Evolutionary conservation across 352 stramenopile genomes (phyloP).

Genomic region (Globisporangium cystogenes): DNA sequence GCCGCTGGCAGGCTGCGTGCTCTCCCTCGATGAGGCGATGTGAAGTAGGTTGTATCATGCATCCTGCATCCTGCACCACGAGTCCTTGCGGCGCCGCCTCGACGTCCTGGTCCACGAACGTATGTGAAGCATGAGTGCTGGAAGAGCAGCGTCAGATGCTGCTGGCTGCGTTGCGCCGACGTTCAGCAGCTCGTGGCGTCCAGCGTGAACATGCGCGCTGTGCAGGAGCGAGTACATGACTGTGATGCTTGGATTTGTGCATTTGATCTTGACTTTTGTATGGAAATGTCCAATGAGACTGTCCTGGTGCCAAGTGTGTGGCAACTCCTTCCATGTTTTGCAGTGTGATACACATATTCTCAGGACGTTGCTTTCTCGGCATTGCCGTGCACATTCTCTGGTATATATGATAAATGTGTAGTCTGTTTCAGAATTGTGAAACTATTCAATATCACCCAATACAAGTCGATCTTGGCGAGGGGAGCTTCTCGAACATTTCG

Average conservation of each 20-base stretch:
- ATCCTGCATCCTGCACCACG: too few relatives aligned
- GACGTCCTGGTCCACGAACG: conserved; percentile 65
- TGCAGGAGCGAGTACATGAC: conserved; percentile 21
- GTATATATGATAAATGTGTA: too few relatives aligned
- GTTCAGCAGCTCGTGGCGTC: conserved; percentile 63
- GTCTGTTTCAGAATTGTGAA: too few relatives aligned
- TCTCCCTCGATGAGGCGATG: background rate
- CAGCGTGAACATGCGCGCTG: conserved; percentile 40
- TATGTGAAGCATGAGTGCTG: conserved; percentile 74
- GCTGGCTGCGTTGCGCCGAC: conserved; percentile 56
- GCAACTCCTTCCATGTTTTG: too few relatives aligned
- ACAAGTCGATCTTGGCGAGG: background rate
- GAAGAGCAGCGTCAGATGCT: conserved; percentile 62
- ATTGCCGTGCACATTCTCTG: too few relatives aligned
- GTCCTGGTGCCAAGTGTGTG: too few relatives aligned
- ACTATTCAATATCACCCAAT: background rate
- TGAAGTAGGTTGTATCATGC: too few relatives aligned
- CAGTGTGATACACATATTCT: too few relatives aligned
- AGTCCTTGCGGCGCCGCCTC: background rate
- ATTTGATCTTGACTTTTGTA: too few relatives aligned
- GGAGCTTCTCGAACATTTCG: background rate
- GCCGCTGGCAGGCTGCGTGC: background rate
- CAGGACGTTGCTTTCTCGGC: too few relatives aligned
- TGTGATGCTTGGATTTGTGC: too few relatives aligned
- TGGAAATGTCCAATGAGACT: too few relatives aligned